Base-by-base conservation (phyloP, 768 basidiomycete species). In the Mycena olivaceomarginata region DNA sequence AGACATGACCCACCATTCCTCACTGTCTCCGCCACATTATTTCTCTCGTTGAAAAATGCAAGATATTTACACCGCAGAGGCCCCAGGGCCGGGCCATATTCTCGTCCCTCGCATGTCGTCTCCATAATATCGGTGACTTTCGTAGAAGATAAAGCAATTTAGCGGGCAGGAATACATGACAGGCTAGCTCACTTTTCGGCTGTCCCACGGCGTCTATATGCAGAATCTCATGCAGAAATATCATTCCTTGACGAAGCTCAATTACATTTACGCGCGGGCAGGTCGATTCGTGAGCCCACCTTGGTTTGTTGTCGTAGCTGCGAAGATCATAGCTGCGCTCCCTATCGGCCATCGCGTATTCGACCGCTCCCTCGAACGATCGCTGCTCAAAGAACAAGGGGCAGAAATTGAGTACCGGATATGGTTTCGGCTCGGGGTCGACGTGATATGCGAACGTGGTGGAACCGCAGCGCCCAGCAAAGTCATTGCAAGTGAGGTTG, bases 231-330 rank as follows among this genome's bases (percentile, higher is more conserved):
- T 67, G 66, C 31, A 67, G 9, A 15, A 53, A 48, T 18, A 40
- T 53, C 31, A 40, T n/a, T 15, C 46, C 66, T 67, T 37, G 2
- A 53, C 31, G 43, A 15, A 51, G 5, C 39, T 53, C 12, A 2
- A 45, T 37, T 45, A 18, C n/a, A 31, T 31, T 31, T 31, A 31
- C 22, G 48, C 16, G 12, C 15, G 2, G 16, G 4, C 18, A 18
- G 12, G 8, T 25, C 39, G 15, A 0, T 7, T 8, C 3, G 20
- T 16, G 12, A 25, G n/a, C 66, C 2, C 31, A 67, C 66, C 66
- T 51, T 67, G 66, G 53, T 67, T 67, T 67, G 1, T n/a, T 46
- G 66, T 67, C 66, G 40, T 67, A 67, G 37, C 31, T 51, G 46
- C 46, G 22, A 1, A 51, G 66, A 53, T 67, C 48, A 18, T 67